Evolutionary conservation across 2,329 filamentous ascomycete species (phyloP).

Genomic region (Paecilomyces niveus): DNA sequence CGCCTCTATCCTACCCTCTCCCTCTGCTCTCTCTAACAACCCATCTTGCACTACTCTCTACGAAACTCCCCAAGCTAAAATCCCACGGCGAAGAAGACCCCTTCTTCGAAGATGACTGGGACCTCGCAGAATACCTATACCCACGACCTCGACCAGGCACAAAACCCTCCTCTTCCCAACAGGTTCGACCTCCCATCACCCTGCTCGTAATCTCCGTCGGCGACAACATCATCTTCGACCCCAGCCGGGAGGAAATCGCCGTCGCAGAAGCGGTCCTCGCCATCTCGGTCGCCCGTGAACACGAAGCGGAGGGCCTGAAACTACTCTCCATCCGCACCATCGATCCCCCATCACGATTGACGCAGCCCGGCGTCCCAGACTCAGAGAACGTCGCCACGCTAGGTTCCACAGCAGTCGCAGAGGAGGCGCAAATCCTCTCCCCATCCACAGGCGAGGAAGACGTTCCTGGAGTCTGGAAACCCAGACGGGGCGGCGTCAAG

Average conservation of each 20-base stretch:
- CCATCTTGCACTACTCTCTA: constrained; percentile 84
- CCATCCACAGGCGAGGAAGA: constrained; percentile 53
- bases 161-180: constrained; percentile 17
- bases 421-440: constrained; percentile 36
- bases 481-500: constrained; percentile 76
- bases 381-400: constrained; percentile 51
- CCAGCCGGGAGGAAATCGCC: constrained; percentile 80
- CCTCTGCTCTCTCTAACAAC: constrained; percentile 88
- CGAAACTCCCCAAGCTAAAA: constrained; percentile 73
- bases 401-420: constrained; percentile 30
- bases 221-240: constrained; percentile 89
- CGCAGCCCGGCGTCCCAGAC: constrained; percentile 63
- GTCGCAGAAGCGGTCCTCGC: constrained; percentile 87
- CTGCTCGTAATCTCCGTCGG: constrained; percentile 82
- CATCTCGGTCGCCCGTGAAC: constrained; percentile 58
- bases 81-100: constrained; percentile 93
- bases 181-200: constrained; percentile 70
- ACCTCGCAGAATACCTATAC: constrained; percentile 71
- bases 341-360: constrained; percentile 66
- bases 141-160: constrained; percentile 36
- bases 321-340: constrained; percentile 65
- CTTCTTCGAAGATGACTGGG: constrained; percentile 98
- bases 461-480: constrained; percentile 69
- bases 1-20: constrained; percentile 84
- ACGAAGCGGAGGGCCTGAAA: constrained; percentile 44